Base-by-base conservation (phyloP, 2,329 filamentous ascomycete genomes). In the Paradendryphiella salina region DNA sequence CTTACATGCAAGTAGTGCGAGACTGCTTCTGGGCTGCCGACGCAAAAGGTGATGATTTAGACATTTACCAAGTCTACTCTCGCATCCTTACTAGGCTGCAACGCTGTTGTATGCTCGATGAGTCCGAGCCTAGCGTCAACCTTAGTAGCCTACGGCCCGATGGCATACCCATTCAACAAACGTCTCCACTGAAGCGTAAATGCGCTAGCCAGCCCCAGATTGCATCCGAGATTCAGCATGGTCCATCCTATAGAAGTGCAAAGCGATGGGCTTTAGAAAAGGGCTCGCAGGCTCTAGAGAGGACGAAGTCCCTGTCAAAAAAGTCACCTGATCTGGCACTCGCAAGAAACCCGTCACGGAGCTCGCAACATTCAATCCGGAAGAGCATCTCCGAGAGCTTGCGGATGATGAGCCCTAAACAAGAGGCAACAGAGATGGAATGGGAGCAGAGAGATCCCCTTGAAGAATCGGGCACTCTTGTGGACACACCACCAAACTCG, bases 1-100 rank as follows among this genome's bases (percentile, higher is more conserved):
- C 88, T 0, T 93, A 90, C 70, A 86, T 85, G 80, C 87, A 85
- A 64, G 88, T 87, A 0, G 87, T 90, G 1, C 82, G 88, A 65
- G 80, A 83, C 3, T 91, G 88, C 61, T 85, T 87, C 78, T 79
- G 79, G 50, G 85, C 87, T n/a, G 84, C 87, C 2, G 86, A 90
- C 56, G 65, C 59, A 26, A 63, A 55, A 20, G 54, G 59, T 6
- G 65, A 73, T 31, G 61, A 54, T 45, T 41, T 78, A 40, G 56
- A 68, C 43, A 57, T 70, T 34, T 51, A 60, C 26, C 66, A 71
- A 41, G 50, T 72, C 3, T 74, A 74, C 52, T 68, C 69, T 23
- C 66, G 82, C 81, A 37, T 81, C 73, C 15, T 78, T 72, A 64
- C 70, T 11, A 68, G 71, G 54, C 60, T 75, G 23, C 70, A 73